Conservation (phyloP, 768 basidiomycete species). For the Lactarius deliciosus region DNA sequence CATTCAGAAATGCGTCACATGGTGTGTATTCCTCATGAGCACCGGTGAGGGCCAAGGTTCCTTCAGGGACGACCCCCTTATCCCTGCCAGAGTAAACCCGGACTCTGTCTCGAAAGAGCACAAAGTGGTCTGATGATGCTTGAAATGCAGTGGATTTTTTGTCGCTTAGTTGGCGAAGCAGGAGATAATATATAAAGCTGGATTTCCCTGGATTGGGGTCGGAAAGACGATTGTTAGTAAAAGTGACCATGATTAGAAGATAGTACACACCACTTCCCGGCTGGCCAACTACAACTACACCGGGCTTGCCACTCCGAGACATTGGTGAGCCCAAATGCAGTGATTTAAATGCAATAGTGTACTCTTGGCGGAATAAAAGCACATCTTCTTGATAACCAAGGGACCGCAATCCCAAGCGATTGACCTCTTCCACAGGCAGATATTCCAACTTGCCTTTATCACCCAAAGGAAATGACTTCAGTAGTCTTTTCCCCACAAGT, state of each 20-base stretch:
- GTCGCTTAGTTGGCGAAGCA: not conserved
- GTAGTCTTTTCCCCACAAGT: not conserved
- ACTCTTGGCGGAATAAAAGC: not conserved
- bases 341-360: not conserved
- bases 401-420: not conserved
- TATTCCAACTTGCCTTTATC: not conserved
- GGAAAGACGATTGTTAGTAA: too few species aligned
- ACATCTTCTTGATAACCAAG: not conserved
- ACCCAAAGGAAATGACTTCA: not conserved
- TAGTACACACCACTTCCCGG: not conserved
- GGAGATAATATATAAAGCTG: not conserved
- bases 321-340: not conserved
- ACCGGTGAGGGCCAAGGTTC: not conserved
- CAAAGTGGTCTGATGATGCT: not conserved
- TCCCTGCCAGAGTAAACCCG: not conserved
- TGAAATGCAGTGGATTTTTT: not conserved
- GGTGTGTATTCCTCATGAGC: accelerated
- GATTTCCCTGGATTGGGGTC: not conserved
- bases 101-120: not conserved
- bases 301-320: not conserved
- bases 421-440: not conserved
- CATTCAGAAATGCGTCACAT: not conserved
- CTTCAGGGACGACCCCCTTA: not conserved
- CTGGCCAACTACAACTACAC: not conserved
- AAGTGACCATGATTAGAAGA: not conserved